Percentiles rank a stretch among this genome's conserved stretches.
phyloP scores from a whole-genome alignment of 345 rosid genomes.

The Eucalyptus pauciflora region DNA sequence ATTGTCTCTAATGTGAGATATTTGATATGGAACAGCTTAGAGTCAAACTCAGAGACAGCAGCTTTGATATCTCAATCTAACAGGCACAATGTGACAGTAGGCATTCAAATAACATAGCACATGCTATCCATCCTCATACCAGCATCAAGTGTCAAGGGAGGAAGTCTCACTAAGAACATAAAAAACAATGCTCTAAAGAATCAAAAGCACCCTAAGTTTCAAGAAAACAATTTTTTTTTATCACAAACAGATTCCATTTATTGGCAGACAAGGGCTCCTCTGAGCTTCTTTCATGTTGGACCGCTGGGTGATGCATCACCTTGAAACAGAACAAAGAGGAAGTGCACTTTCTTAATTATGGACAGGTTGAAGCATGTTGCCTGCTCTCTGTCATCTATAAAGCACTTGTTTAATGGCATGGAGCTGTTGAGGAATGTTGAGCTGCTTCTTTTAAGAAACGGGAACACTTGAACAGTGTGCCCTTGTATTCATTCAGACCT shows the following conservation, averaged over 20 bases:
- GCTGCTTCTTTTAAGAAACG: background rate
- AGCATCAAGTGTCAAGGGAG: background rate
- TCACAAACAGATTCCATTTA: background rate
- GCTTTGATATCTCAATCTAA: background rate
- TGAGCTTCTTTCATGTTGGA: background rate
- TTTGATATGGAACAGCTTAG: background rate
- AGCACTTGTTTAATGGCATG: background rate
- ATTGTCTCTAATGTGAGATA: background rate
- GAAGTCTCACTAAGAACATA: background rate
- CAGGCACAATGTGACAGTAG: background rate
- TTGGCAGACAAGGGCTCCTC: background rate
- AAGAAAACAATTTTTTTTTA: background rate
- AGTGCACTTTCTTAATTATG: background rate
- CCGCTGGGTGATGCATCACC: background rate
- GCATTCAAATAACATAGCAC: background rate
- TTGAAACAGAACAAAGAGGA: background rate
- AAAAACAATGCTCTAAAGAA: background rate
- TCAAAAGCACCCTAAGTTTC: background rate
- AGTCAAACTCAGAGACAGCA: background rate
- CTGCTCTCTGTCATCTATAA: background rate
- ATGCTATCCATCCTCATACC: background rate
- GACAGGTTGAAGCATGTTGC: background rate
- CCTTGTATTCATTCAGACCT: background rate
- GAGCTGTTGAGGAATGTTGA: background rate
- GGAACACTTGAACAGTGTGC: background rate